Conservation (phyloP, 305 asterid genomes). For the Plantago rigida region DNA sequence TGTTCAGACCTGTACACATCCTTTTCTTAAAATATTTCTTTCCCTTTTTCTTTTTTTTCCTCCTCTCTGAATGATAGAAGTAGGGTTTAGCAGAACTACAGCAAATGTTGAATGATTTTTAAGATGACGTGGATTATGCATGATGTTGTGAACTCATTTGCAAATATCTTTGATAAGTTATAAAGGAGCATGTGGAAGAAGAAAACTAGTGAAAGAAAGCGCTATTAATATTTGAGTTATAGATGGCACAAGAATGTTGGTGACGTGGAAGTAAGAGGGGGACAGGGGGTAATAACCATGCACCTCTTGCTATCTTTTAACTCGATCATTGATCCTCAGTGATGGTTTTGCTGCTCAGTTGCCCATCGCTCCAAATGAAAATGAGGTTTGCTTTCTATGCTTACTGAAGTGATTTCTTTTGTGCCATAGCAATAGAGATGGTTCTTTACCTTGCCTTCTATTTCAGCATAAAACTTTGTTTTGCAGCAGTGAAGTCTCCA, state of each 20-base stretch:
- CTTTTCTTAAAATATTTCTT: neutral
- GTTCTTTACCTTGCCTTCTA: neutral
- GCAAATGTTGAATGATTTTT: slow-evolving; percentile 3
- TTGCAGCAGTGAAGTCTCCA: neutral
- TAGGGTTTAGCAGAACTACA: neutral
- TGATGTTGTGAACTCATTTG: neutral
- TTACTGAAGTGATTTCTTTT: neutral
- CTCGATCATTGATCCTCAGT: neutral
- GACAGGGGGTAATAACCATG: no score
- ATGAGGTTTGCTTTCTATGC: neutral
- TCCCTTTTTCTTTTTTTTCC: no score
- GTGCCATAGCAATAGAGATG: neutral
- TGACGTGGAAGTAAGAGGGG: neutral
- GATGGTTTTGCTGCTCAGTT: neutral
- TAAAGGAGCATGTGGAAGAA: slow-evolving; percentile 3
- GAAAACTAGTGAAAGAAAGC: neutral
- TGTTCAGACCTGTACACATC: neutral
- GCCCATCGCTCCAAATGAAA: neutral
- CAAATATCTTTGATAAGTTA: neutral
- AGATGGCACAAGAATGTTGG: neutral
- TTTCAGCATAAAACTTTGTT: no score
- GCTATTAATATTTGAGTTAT: neutral
- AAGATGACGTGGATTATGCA: neutral
- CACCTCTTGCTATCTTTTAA: neutral
- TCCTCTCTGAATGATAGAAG: neutral